Conservation (phyloP, 106 monocot genomes). For the Phalaenopsis equestris region DNA sequence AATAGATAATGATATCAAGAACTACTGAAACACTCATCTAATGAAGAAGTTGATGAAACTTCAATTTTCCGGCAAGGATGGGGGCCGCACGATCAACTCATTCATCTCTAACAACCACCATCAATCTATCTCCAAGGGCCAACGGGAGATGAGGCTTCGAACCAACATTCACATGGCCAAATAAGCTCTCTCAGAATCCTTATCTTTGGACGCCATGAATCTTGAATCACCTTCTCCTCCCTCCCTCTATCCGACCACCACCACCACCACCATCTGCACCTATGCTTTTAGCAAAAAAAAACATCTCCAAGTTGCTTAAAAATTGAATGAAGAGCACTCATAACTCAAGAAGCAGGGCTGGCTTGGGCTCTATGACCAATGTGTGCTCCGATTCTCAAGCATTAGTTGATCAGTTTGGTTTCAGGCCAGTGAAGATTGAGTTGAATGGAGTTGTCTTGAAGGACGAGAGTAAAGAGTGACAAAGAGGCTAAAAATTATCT, state of each 20-base stretch:
- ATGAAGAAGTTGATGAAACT: slow-evolving; percentile 53
- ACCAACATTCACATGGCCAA: slow-evolving; percentile 36
- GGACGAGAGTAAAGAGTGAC: slow-evolving; percentile 10
- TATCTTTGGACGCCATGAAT: slow-evolving; percentile 14
- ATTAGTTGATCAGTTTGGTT: neutral
- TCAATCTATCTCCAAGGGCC: slow-evolving; percentile 21
- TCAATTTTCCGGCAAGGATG: neutral
- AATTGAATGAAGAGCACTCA: slow-evolving; percentile 32
- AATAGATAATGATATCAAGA: slow-evolving; percentile 47
- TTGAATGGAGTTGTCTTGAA: neutral
- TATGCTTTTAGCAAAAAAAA: slow-evolving; percentile 61
- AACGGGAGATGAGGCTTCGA: slow-evolving; percentile 41
- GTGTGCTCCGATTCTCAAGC: neutral
- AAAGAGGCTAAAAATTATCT: no score
- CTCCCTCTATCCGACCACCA: neutral
- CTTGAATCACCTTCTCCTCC: neutral
- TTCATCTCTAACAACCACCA: neutral
- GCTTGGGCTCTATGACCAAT: neutral
- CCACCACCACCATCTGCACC: neutral
- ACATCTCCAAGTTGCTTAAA: slow-evolving; percentile 43
- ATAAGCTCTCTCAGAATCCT: slow-evolving; percentile 27
- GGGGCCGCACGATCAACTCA: neutral
- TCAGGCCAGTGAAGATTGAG: slow-evolving; percentile 7
- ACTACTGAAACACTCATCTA: slow-evolving; percentile 44
- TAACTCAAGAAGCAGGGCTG: neutral